Conservation (phyloP, 2,329 filamentous ascomycete genomes). For the Neofusicoccum kwambonambiense region DNA sequence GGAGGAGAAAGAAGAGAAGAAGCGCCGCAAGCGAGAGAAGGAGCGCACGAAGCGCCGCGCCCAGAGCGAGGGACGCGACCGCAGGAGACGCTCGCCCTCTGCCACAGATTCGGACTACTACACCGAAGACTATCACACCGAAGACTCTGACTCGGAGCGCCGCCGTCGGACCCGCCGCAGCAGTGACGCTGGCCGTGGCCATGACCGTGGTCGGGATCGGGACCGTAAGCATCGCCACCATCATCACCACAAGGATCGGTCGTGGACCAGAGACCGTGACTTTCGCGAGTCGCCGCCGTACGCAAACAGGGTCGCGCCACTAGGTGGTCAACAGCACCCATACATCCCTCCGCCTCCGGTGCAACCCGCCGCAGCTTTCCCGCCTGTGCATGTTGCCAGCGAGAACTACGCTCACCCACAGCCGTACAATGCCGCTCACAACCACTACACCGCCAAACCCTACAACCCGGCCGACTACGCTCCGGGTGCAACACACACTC, state of each 20-base stretch:
- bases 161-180: constrained; percentile 1
- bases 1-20: constrained; percentile 27
- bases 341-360: constrained; percentile 31
- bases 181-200: neutral
- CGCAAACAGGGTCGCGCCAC: neutral
- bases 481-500: neutral
- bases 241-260: neutral
- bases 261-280: neutral
- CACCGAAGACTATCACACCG: constrained; percentile 18
- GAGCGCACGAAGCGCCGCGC: constrained; percentile 19
- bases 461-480: constrained; percentile 35
- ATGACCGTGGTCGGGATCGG: constrained; percentile 4
- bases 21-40: constrained; percentile 24
- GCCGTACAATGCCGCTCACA: constrained; percentile 3
- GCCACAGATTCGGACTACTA: constrained; percentile 15
- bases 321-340: neutral
- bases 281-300: neutral
- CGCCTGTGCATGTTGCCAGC: constrained; percentile 33
- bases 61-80: constrained; percentile 15
- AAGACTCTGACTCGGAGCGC: constrained; percentile 17
- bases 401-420: constrained; percentile 24
- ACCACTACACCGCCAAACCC: constrained; percentile 20
- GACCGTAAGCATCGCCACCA: neutral
- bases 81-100: constrained; percentile 4
- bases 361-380: constrained; percentile 25